These are phyloP conservation scores for Cladosporium austrohemisphaericum DNA, from an alignment of 2,329 filamentous ascomycete genomes.

Conservation along the genomic window DNA sequence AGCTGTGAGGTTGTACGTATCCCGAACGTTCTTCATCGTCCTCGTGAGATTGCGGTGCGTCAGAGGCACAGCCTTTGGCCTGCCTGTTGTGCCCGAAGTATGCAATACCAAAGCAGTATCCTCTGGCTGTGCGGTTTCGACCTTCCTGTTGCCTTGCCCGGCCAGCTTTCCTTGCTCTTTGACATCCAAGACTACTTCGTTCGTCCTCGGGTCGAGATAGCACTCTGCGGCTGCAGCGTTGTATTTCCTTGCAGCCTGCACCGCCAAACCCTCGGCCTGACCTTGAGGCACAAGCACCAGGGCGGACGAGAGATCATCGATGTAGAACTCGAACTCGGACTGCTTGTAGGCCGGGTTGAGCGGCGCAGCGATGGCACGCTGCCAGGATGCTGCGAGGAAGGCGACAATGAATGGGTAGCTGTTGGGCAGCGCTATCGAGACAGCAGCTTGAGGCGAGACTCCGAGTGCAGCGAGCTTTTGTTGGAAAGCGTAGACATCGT, in stretches of 20 bases:
- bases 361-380: conserved; percentile 79
- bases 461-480: conserved; percentile 72
- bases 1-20: conserved; percentile 68
- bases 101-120: conserved; percentile 79
- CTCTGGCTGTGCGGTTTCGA: conserved; percentile 61
- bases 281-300: conserved; percentile 73
- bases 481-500: conserved; percentile 69
- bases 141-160: conserved; percentile 44
- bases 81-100: conserved; percentile 79
- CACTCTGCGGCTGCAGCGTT: conserved; percentile 82
- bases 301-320: conserved; percentile 78
- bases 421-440: conserved; percentile 80
- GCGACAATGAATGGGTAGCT: conserved; percentile 85
- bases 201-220: conserved; percentile 63
- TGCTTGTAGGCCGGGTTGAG: conserved; percentile 86
- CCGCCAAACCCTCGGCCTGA: conserved; percentile 63
- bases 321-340: conserved; percentile 87
- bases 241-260: conserved; percentile 73
- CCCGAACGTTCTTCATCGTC: conserved; percentile 79
- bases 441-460: conserved; percentile 63
- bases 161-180: conserved; percentile 69
- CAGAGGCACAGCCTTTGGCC: conserved; percentile 79
- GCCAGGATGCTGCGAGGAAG: conserved; percentile 81
- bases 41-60: conserved; percentile 76
- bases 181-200: conserved; percentile 70